Base-by-base conservation (phyloP, 1,284 basidiomycete genomes). In the Exobasidium rhododendri region DNA sequence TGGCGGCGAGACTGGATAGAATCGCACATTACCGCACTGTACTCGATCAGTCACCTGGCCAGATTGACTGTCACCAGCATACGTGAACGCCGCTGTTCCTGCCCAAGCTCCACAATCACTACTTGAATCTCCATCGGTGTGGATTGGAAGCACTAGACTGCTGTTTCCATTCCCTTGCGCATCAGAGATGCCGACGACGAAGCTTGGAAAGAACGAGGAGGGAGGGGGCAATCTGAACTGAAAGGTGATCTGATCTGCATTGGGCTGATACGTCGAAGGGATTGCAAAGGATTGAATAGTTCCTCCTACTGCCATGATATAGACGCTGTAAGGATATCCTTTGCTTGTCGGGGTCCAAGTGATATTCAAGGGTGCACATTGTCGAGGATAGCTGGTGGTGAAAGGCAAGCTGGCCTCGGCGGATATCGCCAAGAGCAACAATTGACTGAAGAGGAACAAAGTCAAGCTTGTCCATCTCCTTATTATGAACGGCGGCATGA, bases 351-450 rank as follows among this genome's bases (percentile, higher is more conserved):
- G 64, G 22, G 54, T 65, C 68, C 68, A 73, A 3, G 71, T 70
- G 31, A 73, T 60, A 55, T 73, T 73, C 40, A 73, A 65, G 7
- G 71, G 71, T 1, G 65, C 65, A 59, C 71, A 73, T 46, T 73
- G 66, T 50, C 63, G 63, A 2, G 66, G 26, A 4, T 31, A 58
- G 4, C n/a, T 22, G 28, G 22, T 28, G 17, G 35, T 47, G n/a
- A 58, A 51, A 6, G 4, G 5, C 2, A 55, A 26, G 52, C 30
- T 31, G 13, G 52, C 52, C 4, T 5, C n/a, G 28, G 30, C 22
- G 4, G 52, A 50, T 26, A 7, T 40, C 7, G 35, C 35, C 35
- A 40, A 40, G 10, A 40, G 7, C 35, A 40, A 40, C 17, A 40
- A 40, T 40, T 7, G 17, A 17, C 35, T 10, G 7, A 40, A 40